A percentile compares a stretch with the other conserved stretches of the same genome.
phyloP scores from a whole-genome alignment of 257 asterid species.

The Henckelia pumila region DNA sequence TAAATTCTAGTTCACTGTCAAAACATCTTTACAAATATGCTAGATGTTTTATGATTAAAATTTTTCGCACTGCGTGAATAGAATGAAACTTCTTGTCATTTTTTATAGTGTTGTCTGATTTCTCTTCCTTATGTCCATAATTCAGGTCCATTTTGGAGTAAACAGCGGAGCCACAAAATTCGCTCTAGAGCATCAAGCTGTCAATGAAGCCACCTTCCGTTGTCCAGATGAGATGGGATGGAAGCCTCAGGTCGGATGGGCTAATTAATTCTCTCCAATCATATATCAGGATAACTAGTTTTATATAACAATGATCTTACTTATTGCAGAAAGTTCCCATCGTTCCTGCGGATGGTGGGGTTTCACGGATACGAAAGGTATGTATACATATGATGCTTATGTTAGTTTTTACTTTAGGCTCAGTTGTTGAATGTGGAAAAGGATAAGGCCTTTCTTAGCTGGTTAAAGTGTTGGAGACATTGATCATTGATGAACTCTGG shows the following conservation, averaged over 20 bases:
- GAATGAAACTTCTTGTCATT: neutral
- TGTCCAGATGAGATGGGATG: conserved; percentile 99
- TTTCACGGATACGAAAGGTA: conserved; percentile 65
- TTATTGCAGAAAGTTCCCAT: conserved; percentile 64
- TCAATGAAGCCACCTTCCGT: conserved; percentile 96
- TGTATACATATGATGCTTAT: neutral
- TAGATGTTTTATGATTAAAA: neutral
- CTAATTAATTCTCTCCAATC: conserved; percentile 4
- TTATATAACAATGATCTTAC: conserved; percentile 7
- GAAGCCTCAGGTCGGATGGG: conserved; percentile 81
- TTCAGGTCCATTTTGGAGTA: conserved; percentile 93
- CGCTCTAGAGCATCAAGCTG: conserved; percentile 86
- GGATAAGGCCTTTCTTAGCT: neutral
- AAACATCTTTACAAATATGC: neutral
- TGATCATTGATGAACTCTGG: neutral
- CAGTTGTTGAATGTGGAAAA: neutral
- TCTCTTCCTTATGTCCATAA: conserved; percentile 22
- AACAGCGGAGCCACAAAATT: conserved; percentile 95
- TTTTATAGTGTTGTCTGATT: conserved; percentile 5
- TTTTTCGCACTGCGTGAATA: neutral
- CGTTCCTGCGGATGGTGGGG: conserved; percentile 56
- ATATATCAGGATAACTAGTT: neutral
- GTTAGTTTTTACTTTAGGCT: neutral
- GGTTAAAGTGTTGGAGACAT: too few species aligned
- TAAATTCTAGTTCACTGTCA: neutral